These are phyloP conservation scores for Botryotinia globosa DNA, from an alignment of 2,329 filamentous ascomycete genomes.

Conservation along the genomic window DNA sequence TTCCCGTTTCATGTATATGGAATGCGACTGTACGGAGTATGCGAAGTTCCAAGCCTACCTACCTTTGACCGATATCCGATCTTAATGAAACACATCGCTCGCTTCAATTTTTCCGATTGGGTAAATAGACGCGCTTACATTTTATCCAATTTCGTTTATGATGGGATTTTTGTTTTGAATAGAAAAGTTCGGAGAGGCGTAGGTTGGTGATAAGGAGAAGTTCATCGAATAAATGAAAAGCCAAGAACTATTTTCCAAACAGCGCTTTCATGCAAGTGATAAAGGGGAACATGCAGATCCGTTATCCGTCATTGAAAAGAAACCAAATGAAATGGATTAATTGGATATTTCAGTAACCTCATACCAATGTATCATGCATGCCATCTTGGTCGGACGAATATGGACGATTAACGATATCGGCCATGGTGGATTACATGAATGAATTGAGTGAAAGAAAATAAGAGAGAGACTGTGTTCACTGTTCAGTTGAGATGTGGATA, in stretches of 20 bases:
- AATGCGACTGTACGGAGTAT: not conserved
- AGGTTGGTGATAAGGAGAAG: not conserved
- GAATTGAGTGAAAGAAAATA: not conserved
- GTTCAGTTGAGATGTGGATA: not conserved
- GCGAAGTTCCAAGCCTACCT: not conserved
- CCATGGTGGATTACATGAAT: not conserved
- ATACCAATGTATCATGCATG: not conserved
- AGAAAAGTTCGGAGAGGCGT: not conserved
- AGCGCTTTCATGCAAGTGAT: not conserved
- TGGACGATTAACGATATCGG: no score
- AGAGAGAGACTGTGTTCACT: not conserved
- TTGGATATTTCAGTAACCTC: not conserved
- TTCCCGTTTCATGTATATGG: not conserved
- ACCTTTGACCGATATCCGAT: not conserved
- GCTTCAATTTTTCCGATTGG: constrained; percentile 3
- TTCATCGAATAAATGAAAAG: constrained; percentile 1
- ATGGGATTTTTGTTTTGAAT: not conserved
- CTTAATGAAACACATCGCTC: not conserved
- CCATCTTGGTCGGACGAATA: not conserved
- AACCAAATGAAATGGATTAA: not conserved
- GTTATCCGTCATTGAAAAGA: not conserved
- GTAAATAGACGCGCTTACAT: not conserved
- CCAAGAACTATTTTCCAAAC: not conserved
- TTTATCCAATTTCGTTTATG: not conserved
- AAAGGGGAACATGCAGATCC: not conserved